Evolutionary conservation across 2,329 filamentous ascomycete species (phyloP), one percentile per base, ranked within the genome.

Genomic region (Fusarium veterinarium): DNA sequence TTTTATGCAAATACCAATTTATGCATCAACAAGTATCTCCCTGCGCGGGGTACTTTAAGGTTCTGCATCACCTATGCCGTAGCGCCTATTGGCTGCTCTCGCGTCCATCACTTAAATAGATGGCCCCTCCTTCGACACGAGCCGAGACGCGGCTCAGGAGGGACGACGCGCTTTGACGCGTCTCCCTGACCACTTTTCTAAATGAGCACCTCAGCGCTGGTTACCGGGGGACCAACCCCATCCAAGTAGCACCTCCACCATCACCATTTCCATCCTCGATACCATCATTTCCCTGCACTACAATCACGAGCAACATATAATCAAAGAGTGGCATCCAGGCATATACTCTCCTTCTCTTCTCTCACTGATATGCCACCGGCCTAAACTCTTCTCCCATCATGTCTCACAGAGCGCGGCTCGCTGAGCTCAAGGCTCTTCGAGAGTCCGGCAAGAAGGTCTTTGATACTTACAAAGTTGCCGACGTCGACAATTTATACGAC

Each of bases 371-470:
- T 78, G 76, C 57, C 30, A 68, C 53, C 48, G 48, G 60, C 58
- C 68, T 77, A 69, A 75, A 31, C 42, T 66, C 58, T 53, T 67
- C 55, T 57, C 56, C 60, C 72, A 73, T 69, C 75, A 84, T 84
- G 82, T 79, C 82, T 67, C 79, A 81, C 71, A 79, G 87, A 75
- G 84, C 85, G 73, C 89, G 86, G 84, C 87, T 91, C 78, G 95
- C 93, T 58, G 93, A 97, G 87, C 89, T 98, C 73, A 90, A 90
- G 78, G 95, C 93, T 80, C 89, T 97, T 75, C 92, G 95, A 79
- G 91, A 93, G 77, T 90, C 95, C 60, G 96, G 96, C 83, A 97
- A 97, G 87, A 98, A 96, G 83, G 92, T 92, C 74, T 91, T 97
- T 73, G 92, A 95, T 77, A 91, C 89, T 67, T 99, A 98, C 84